phyloP scores from a whole-genome alignment of 2,329 filamentous ascomycete species.

The Pleoardoris graminearum region DNA sequence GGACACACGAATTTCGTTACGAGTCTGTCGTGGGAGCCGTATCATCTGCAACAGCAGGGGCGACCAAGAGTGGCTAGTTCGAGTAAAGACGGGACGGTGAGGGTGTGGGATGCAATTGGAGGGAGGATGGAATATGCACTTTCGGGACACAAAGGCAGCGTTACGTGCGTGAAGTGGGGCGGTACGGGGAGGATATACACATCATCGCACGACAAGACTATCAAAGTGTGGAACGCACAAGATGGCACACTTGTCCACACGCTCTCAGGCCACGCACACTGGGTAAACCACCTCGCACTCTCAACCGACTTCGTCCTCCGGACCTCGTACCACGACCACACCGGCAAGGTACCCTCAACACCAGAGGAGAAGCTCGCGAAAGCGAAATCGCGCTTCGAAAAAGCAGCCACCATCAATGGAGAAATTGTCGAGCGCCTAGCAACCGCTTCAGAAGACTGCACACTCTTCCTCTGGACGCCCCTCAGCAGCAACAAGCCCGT shows the following conservation, averaged over 20 bases:
- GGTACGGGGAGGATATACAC: slow-evolving; percentile 67
- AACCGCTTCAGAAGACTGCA: slow-evolving; percentile 92
- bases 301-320: slow-evolving; percentile 89
- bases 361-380: slow-evolving; percentile 72
- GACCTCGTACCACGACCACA: slow-evolving; percentile 84
- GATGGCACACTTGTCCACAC: slow-evolving; percentile 81
- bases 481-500: slow-evolving; percentile 76
- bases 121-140: slow-evolving; percentile 80
- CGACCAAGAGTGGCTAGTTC: slow-evolving; percentile 80
- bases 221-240: slow-evolving; percentile 85
- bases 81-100: slow-evolving; percentile 85
- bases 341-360: slow-evolving; percentile 67
- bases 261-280: slow-evolving; percentile 82
- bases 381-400: slow-evolving; percentile 81
- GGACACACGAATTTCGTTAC: slow-evolving; percentile 91
- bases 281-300: slow-evolving; percentile 92
- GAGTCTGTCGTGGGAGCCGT: slow-evolving; percentile 89
- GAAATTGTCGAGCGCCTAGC: slow-evolving; percentile 81
- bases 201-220: slow-evolving; percentile 82
- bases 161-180: slow-evolving; percentile 93
- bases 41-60: slow-evolving; percentile 76
- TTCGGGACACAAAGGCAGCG: slow-evolving; percentile 83
- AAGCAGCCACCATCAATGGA: slow-evolving; percentile 76
- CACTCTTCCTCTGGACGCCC: slow-evolving; percentile 94
- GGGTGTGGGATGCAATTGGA: slow-evolving; percentile 82